Conservation (phyloP, 768 basidiomycete genomes). For the Tulasnella sp. region DNA sequence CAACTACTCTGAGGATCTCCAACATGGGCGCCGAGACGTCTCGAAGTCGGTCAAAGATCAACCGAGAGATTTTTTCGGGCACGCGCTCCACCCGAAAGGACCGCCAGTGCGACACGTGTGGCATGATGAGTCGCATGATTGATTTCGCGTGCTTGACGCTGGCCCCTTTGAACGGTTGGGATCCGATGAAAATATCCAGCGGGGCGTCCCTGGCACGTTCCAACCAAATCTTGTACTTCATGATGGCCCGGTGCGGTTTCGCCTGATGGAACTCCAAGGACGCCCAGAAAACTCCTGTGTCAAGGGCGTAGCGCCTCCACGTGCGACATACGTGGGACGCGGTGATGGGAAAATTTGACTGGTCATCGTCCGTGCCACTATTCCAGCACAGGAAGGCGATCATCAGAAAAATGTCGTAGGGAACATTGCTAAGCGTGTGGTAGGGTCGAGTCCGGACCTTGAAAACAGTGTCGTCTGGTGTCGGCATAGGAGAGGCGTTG, state of each 20-base stretch:
- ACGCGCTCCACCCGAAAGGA: constrained; percentile 36
- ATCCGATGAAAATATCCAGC: background rate
- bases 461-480: too few relatives aligned
- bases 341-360: background rate
- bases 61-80: constrained; percentile 40
- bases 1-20: constrained; percentile 59
- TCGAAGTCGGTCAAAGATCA: constrained; percentile 57
- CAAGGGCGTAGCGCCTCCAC: constrained; percentile 35
- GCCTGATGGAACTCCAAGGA: background rate
- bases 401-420: background rate
- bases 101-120: constrained; percentile 34
- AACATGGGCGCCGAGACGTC: constrained; percentile 52
- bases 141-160: background rate
- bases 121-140: background rate
- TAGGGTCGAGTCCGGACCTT: too few relatives aligned
- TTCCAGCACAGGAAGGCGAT: background rate
- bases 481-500: too few relatives aligned
- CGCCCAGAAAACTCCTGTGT: constrained; percentile 32
- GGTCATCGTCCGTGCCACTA: background rate
- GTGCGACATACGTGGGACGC: background rate
- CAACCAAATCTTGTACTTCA: background rate
- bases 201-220: background rate
- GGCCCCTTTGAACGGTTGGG: background rate
- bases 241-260: background rate
- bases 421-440: background rate